Evolutionary conservation across 2,329 filamentous ascomycete genomes (phyloP).

Genomic region (Endothia cerciana): DNA sequence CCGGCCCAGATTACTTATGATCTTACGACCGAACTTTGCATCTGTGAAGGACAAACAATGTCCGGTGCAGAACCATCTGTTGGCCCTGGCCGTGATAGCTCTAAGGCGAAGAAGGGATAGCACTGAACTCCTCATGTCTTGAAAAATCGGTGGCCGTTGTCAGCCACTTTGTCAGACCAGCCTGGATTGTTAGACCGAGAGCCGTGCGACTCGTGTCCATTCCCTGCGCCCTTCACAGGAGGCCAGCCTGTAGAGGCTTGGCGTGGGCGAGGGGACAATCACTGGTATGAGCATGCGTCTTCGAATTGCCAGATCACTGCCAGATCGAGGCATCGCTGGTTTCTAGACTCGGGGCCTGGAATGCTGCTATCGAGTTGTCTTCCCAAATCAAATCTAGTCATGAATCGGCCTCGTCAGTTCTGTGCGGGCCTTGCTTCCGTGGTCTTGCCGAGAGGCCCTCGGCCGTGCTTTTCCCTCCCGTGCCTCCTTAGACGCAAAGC

Average conservation of each 20-base stretch:
- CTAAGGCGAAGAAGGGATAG: neutral
- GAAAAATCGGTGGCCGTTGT: neutral
- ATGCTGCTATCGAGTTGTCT: neutral
- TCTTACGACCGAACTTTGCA: neutral
- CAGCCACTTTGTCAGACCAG: neutral
- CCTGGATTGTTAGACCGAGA: neutral
- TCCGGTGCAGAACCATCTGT: neutral
- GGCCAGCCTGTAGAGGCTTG: neutral
- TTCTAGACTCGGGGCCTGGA: neutral
- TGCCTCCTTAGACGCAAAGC: neutral
- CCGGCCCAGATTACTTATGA: neutral
- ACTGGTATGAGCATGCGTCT: slow-evolving; percentile 2
- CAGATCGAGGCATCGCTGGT: neutral
- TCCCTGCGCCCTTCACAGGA: neutral
- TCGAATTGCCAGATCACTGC: too few relatives aligned
- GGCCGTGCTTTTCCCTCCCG: neutral
- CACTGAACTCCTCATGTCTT: neutral
- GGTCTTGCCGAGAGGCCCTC: neutral
- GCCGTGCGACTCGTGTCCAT: neutral
- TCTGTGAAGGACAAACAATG: neutral
- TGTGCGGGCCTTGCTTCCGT: too few relatives aligned
- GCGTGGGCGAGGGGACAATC: neutral
- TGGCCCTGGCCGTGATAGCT: neutral
- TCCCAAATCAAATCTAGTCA: neutral
- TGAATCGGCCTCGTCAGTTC: neutral